phyloP scores from a whole-genome alignment of 305 asterid species.

The Solanum hybrid region DNA sequence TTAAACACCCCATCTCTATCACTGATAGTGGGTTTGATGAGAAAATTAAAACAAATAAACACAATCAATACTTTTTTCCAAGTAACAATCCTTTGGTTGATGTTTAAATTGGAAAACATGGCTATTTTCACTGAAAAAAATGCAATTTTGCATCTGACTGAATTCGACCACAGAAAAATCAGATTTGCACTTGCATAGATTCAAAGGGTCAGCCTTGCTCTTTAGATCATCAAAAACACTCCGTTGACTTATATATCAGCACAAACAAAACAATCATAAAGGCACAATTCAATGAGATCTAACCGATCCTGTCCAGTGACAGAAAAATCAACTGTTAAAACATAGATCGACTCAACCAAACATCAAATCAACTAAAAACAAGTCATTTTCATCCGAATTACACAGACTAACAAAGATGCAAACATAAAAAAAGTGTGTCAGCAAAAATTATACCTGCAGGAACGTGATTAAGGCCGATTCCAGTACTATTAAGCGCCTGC shows the following conservation, averaged over 20 bases:
- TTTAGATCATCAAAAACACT: background rate
- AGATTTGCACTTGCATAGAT: background rate
- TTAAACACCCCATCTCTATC: background rate
- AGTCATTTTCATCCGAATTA: background rate
- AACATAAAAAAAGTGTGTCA: background rate
- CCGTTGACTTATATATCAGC: background rate
- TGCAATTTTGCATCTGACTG: background rate
- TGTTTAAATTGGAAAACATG: background rate
- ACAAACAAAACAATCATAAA: background rate
- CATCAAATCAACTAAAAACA: background rate
- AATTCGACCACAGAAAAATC: background rate
- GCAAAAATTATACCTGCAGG: conserved; percentile 54
- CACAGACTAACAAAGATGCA: background rate
- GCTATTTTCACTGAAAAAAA: background rate
- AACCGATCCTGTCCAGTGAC: background rate
- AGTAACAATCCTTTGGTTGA: background rate
- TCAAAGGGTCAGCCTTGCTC: background rate
- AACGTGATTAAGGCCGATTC: conserved; percentile 85
- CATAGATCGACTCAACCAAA: background rate
- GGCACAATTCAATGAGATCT: background rate
- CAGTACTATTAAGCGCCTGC: conserved; percentile 88
- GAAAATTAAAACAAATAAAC: background rate
- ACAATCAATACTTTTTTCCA: background rate
- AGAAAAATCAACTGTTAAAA: background rate
- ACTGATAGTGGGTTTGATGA: background rate